Evolutionary conservation across 441 rosid genomes (phyloP).

Genomic region (Syzygium syzygioides): DNA sequence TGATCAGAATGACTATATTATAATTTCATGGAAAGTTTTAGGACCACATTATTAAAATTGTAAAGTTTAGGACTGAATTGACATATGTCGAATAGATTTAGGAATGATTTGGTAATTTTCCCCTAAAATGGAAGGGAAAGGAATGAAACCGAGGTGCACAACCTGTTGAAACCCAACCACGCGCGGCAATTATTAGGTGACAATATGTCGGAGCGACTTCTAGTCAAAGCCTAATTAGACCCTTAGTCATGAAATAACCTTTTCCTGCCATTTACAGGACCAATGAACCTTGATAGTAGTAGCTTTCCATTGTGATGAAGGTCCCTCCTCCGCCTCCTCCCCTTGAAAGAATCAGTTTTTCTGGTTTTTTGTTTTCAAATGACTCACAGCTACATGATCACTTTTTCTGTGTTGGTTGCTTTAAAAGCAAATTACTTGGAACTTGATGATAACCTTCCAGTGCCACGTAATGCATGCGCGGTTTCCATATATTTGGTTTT

Average conservation of each 20-base stretch:
- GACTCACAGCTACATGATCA: no score
- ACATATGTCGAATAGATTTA: accelerated
- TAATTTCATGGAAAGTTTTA: no score
- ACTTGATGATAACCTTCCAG: background rate
- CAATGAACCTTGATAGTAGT: background rate
- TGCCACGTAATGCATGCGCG: background rate
- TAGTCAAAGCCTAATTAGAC: background rate
- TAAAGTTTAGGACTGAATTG: no score
- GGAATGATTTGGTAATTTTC: no score
- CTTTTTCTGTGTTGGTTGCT: background rate
- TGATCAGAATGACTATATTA: no score
- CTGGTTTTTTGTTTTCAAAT: accelerated
- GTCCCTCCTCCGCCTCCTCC: background rate
- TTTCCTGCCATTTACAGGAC: accelerated
- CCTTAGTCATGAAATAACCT: background rate
- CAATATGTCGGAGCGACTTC: background rate
- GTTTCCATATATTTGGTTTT: background rate
- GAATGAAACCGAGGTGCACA: background rate
- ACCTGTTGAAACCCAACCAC: no score
- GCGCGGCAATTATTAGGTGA: background rate
- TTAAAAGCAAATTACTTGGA: no score
- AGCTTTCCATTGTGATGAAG: background rate
- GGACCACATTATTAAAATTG: no score
- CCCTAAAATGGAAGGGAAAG: no score
- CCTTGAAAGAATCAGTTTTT: background rate